These are phyloP conservation scores for Calonectria pteridis DNA, from an alignment of 2,329 filamentous ascomycete genomes.

Conservation along the genomic window DNA sequence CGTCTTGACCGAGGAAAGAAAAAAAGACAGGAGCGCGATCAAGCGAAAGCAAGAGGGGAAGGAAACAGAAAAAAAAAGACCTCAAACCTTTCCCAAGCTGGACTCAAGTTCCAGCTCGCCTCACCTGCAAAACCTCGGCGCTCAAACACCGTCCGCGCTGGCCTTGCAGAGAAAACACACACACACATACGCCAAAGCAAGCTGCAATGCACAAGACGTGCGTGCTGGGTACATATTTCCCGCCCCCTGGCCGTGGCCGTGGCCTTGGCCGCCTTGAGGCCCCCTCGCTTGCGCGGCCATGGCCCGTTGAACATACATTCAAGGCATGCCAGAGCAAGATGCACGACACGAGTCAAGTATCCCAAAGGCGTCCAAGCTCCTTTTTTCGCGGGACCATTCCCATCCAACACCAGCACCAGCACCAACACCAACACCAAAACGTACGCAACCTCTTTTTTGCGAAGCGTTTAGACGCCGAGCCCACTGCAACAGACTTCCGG, in stretches of 20 bases:
- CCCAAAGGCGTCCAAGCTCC: background rate
- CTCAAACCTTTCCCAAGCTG: background rate
- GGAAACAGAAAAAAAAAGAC: background rate
- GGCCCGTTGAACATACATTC: background rate
- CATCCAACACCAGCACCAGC: background rate
- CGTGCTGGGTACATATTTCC: background rate
- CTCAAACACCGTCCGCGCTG: background rate
- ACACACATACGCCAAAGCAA: background rate
- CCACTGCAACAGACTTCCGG: background rate
- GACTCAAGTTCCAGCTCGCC: background rate
- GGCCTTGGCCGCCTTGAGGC: background rate
- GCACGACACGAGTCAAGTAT: constrained; percentile 1
- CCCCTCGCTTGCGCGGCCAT: background rate
- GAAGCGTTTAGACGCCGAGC: background rate
- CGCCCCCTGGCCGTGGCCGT: background rate
- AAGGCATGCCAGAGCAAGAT: background rate
- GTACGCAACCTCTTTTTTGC: background rate
- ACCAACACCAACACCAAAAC: background rate
- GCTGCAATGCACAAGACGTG: background rate
- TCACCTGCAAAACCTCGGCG: background rate
- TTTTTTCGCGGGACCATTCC: background rate
- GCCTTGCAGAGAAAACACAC: background rate
- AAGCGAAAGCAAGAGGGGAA: background rate
- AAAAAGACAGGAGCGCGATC: background rate
- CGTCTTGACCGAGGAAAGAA: background rate